phyloP scores from a whole-genome alignment of 2,329 filamentous ascomycete species.

The Neofusicoccum parvum region DNA sequence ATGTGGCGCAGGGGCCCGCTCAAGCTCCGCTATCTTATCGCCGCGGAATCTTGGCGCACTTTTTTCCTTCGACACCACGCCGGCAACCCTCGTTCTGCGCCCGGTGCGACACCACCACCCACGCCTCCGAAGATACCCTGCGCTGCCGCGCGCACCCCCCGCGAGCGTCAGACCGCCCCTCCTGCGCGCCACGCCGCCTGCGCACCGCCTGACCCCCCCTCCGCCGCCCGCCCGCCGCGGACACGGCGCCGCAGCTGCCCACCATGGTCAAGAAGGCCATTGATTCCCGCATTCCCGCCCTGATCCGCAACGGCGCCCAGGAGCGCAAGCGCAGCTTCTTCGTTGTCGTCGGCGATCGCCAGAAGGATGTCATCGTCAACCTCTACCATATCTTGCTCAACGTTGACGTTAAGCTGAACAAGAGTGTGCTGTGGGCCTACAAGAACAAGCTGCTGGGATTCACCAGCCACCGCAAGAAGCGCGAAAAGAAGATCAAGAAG shows the following conservation, averaged over 20 bases:
- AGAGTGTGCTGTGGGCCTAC: slow-evolving; percentile 97
- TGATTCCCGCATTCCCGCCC: slow-evolving; percentile 43
- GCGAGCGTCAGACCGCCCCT: not conserved
- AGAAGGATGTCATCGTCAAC: slow-evolving; percentile 96
- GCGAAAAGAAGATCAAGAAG: slow-evolving; percentile 97
- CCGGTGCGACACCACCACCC: not conserved
- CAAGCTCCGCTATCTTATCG: slow-evolving; percentile 10
- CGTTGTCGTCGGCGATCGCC: slow-evolving; percentile 88
- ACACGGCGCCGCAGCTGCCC: slow-evolving; percentile 15
- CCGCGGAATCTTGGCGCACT: slow-evolving; percentile 12
- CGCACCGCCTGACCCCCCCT: not conserved
- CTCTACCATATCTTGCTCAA: slow-evolving; percentile 91
- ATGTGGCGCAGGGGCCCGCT: not conserved
- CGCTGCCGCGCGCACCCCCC: not conserved
- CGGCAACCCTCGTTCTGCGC: not conserved
- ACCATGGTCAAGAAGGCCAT: slow-evolving; percentile 24
- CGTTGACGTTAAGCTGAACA: slow-evolving; percentile 90
- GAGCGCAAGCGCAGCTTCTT: slow-evolving; percentile 99
- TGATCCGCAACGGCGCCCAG: slow-evolving; percentile 46
- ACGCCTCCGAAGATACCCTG: not conserved
- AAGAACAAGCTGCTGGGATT: slow-evolving; percentile 97
- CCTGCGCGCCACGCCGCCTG: not conserved
- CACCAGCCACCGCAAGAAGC: slow-evolving; percentile 93
- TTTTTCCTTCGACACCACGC: slow-evolving; percentile 1
- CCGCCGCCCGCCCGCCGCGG: slow-evolving; percentile 10